A percentile compares a stretch with the other conserved stretches of the same genome.
phyloP scores from a whole-genome alignment of 2,329 filamentous ascomycete genomes.

The Stachybotrys chlorohalonatus region DNA sequence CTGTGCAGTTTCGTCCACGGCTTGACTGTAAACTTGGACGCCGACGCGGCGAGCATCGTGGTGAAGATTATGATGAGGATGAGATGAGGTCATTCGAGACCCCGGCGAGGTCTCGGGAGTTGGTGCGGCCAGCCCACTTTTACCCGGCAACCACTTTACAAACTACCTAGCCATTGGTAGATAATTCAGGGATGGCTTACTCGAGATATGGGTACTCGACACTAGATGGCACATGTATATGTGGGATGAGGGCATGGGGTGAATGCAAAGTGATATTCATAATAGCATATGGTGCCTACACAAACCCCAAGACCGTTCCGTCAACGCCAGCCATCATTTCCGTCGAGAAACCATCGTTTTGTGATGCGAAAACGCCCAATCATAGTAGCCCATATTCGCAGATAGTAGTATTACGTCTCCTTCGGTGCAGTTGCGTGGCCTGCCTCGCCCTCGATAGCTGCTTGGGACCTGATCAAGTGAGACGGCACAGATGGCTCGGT shows the following conservation, averaged over 20 bases:
- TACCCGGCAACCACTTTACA: background rate
- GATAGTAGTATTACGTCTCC: background rate
- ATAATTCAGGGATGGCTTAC: too few relatives aligned
- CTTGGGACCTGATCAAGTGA: constrained; percentile 37
- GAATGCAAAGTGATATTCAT: too few relatives aligned
- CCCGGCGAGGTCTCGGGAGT: too few relatives aligned
- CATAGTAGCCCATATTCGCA: background rate
- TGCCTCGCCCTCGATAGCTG: constrained; percentile 28
- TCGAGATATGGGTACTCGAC: too few relatives aligned
- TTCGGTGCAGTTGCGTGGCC: background rate
- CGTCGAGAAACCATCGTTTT: background rate
- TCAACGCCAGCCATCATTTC: too few relatives aligned
- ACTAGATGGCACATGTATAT: too few relatives aligned
- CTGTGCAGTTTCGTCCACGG: constrained; percentile 7
- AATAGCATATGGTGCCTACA: too few relatives aligned
- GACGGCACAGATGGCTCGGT: constrained; percentile 42
- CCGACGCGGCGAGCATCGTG: background rate
- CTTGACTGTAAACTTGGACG: constrained; percentile 1
- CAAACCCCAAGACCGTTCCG: too few relatives aligned
- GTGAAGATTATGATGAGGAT: background rate
- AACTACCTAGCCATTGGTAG: too few relatives aligned
- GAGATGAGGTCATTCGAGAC: background rate
- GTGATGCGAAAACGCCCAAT: background rate
- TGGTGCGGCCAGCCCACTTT: background rate
- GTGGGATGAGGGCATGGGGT: too few relatives aligned